Evolutionary conservation across 2,329 filamentous ascomycete genomes (phyloP).

Genomic region (Lecanoromycetidae sp.): DNA sequence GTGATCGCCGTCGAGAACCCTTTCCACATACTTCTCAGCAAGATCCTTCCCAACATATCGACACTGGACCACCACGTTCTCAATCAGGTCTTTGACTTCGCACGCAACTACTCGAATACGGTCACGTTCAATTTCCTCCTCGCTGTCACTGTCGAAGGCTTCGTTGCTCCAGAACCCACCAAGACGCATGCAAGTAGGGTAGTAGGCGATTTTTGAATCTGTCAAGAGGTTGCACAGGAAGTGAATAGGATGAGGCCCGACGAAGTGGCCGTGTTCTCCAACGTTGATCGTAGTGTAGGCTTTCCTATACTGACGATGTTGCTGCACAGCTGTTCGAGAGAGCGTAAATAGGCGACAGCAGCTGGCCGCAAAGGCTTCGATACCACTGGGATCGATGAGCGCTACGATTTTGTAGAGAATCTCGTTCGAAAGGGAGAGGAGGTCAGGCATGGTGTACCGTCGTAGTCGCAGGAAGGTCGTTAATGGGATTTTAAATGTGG

Average conservation of each 20-base stretch:
- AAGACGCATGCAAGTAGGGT: not conserved
- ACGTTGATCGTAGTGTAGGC: not conserved
- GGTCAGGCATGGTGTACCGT: not conserved
- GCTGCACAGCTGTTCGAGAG: not conserved
- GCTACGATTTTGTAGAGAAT: not conserved
- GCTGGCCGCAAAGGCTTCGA: not conserved
- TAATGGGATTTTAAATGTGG: not conserved
- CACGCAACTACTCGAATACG: too few relatives aligned
- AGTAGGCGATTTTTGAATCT: not conserved
- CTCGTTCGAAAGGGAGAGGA: slow-evolving; percentile 2
- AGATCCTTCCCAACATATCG: too few relatives aligned
- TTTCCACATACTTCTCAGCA: too few relatives aligned
- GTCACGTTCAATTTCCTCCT: too few relatives aligned
- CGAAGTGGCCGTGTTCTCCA: not conserved
- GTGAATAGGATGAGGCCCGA: not conserved
- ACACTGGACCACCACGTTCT: too few relatives aligned
- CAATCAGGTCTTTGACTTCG: too few relatives aligned
- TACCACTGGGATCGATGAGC: not conserved
- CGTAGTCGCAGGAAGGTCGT: not conserved
- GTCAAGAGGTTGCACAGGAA: not conserved
- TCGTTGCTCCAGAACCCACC: not conserved
- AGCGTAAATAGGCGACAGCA: not conserved
- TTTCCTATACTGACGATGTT: not conserved
- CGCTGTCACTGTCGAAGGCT: too few relatives aligned
- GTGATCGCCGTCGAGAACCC: too few relatives aligned